These are phyloP conservation scores for Dillenia suffruticosa DNA, from an alignment of 164 flowering plant species.

Conservation along the genomic window DNA sequence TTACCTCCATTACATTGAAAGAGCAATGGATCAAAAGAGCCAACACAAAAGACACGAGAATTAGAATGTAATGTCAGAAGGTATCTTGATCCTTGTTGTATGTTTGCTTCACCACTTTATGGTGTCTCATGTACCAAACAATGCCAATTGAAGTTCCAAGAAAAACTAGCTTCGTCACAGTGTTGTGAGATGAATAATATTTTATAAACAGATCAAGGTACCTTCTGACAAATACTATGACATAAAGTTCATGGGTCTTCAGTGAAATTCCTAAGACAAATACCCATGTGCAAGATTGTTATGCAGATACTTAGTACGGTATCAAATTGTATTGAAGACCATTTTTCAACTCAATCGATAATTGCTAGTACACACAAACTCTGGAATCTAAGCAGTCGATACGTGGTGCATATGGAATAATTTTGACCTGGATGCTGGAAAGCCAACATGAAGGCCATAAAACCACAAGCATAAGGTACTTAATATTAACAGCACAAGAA, in stretches of 20 bases:
- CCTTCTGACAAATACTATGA: conserved; percentile 42
- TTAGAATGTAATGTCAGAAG: conserved; percentile 41
- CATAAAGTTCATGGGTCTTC: conserved; percentile 67
- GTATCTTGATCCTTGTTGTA: conserved; percentile 54
- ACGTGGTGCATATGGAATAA: too few species aligned
- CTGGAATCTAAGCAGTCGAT: too few species aligned
- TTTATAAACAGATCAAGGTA: conserved; percentile 48
- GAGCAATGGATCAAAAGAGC: conserved; percentile 35
- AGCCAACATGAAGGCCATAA: too few species aligned
- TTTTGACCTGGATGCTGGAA: too few species aligned
- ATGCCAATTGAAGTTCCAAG: conserved; percentile 45
- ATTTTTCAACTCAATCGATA: too few species aligned
- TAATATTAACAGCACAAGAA: too few species aligned
- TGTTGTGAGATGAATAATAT: conserved; percentile 48
- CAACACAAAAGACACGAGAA: conserved; percentile 37
- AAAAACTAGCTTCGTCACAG: conserved; percentile 54
- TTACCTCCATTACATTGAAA: conserved; percentile 41
- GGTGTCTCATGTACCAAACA: conserved; percentile 66
- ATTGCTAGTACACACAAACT: too few species aligned
- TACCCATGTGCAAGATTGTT: too few species aligned
- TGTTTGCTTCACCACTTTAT: conserved; percentile 52
- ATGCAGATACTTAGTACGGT: too few species aligned
- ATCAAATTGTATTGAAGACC: too few species aligned
- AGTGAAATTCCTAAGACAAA: conserved; percentile 51
- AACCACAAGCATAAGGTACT: too few species aligned